Evolutionary conservation across 305 asterid species (phyloP).

Genomic region (Nicotiana rustica): DNA sequence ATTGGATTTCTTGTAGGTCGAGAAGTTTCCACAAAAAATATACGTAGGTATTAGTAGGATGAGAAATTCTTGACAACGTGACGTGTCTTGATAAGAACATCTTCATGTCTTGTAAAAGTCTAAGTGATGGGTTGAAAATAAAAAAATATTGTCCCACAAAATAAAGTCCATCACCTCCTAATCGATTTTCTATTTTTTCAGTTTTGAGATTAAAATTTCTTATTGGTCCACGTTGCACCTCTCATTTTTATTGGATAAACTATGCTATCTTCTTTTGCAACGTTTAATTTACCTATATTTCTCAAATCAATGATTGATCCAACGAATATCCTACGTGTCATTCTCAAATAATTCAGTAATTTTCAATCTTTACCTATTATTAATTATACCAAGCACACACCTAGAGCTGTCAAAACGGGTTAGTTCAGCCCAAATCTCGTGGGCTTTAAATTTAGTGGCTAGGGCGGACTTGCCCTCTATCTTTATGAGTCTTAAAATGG

Average conservation of each 20-base stretch:
- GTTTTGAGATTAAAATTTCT: background rate
- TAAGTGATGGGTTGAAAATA: background rate
- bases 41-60: background rate
- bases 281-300: background rate
- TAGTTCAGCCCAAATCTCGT: no score
- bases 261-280: slow-evolving; percentile 1
- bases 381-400: background rate
- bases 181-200: background rate
- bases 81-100: slow-evolving; percentile 42
- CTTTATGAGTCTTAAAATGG: no score
- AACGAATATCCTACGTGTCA: background rate
- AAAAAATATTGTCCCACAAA: background rate
- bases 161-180: background rate
- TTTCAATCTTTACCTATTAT: background rate
- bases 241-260: background rate
- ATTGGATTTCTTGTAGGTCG: background rate
- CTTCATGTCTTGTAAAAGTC: slow-evolving; percentile 15
- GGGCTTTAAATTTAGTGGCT: no score
- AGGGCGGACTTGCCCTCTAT: no score
- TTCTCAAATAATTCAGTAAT: background rate
- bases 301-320: background rate
- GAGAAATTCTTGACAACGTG: slow-evolving; percentile 20
- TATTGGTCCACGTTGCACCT: slow-evolving; percentile 40
- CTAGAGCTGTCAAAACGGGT: no score
- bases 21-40: background rate